Conservation (phyloP, 129 eudicot species). For the sunflower (Helianthus annuus) region DNA sequence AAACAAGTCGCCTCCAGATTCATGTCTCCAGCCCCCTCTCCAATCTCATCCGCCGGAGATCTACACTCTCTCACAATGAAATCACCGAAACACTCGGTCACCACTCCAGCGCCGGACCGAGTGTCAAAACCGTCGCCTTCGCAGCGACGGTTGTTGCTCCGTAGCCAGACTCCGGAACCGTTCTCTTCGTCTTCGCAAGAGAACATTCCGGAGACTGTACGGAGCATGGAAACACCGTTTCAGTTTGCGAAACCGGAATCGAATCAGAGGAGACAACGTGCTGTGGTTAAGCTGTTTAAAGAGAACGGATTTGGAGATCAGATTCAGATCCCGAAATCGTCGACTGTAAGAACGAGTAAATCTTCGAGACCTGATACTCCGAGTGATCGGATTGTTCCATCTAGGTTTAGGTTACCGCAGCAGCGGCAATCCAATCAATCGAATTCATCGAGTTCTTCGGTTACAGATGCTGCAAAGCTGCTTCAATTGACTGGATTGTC, state of each 20-base stretch:
- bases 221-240: slow-evolving; percentile 41
- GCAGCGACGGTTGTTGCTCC: slow-evolving; percentile 26
- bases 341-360: slow-evolving; percentile 12
- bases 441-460: not conserved
- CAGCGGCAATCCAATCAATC: slow-evolving; percentile 9
- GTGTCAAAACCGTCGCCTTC: slow-evolving; percentile 33
- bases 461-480: slow-evolving; percentile 56
- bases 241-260: slow-evolving; percentile 19
- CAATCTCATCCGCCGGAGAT: slow-evolving; percentile 35
- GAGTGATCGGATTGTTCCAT: slow-evolving; percentile 50
- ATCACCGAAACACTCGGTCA: slow-evolving; percentile 27
- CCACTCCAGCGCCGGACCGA: slow-evolving; percentile 31
- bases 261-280: slow-evolving; percentile 32
- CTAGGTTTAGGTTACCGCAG: slow-evolving; percentile 42
- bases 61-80: slow-evolving; percentile 26
- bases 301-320: slow-evolving; percentile 34
- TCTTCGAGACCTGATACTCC: slow-evolving; percentile 70
- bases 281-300: slow-evolving; percentile 33
- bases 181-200: slow-evolving; percentile 25
- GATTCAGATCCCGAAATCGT: slow-evolving; percentile 24
- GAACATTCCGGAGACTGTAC: slow-evolving; percentile 38
- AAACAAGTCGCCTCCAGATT: slow-evolving; percentile 88
- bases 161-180: slow-evolving; percentile 25
- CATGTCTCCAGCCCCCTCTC: slow-evolving; percentile 56
- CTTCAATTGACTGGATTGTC: slow-evolving; percentile 54